Evolutionary conservation across 305 asterid genomes (phyloP).

Genomic region (Ilex paraguariensis): DNA sequence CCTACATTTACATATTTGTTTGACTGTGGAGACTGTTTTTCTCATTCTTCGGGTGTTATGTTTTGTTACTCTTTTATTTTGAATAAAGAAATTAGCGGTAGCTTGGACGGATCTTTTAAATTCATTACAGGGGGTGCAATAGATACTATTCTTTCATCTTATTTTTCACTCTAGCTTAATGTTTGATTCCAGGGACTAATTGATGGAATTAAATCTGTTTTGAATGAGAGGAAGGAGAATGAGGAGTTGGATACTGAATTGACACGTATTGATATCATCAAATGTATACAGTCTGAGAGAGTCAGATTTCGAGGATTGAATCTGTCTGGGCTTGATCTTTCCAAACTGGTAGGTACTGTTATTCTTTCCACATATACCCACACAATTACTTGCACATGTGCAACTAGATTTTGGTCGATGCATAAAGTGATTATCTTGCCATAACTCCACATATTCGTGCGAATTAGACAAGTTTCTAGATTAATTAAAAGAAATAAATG

Average conservation of each 20-base stretch:
- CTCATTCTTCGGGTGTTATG: too few species aligned
- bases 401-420: not conserved
- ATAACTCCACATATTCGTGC: too few species aligned
- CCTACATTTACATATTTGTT: too few species aligned
- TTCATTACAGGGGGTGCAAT: too few species aligned
- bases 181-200: slow-evolving; percentile 57
- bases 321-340: slow-evolving; percentile 91
- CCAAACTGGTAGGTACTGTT: slow-evolving; percentile 54
- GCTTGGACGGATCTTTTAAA: too few species aligned
- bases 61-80: too few species aligned
- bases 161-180: not conserved
- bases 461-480: too few species aligned
- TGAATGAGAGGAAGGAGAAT: slow-evolving; percentile 68
- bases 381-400: slow-evolving; percentile 7
- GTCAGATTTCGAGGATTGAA: slow-evolving; percentile 93
- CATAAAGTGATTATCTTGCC: too few species aligned
- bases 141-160: too few species aligned
- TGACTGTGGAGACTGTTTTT: too few species aligned
- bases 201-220: slow-evolving; percentile 52
- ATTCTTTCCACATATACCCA: slow-evolving; percentile 8
- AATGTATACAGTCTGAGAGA: slow-evolving; percentile 88
- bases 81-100: too few species aligned
- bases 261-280: slow-evolving; percentile 85
- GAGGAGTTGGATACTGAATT: slow-evolving; percentile 76
- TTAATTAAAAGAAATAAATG: too few species aligned